Evolutionary conservation across 257 asterid genomes (phyloP).

Genomic region (Coffea canephora): DNA sequence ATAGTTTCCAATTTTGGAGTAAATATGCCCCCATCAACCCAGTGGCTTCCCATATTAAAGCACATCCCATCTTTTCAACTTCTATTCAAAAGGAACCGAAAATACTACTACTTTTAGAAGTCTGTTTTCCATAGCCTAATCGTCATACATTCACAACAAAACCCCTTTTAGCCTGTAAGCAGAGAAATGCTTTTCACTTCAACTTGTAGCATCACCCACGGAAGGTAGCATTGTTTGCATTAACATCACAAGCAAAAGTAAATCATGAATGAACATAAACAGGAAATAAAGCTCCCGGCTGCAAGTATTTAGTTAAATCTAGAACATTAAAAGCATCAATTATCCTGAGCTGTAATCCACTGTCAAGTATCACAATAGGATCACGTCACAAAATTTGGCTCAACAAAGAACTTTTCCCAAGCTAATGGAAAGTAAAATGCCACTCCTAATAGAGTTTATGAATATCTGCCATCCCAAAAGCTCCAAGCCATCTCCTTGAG

Average conservation of each 20-base stretch:
- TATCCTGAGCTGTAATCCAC: background rate
- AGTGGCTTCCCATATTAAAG: too few species aligned
- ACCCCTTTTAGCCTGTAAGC: too few species aligned
- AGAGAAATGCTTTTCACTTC: background rate
- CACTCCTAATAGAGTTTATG: background rate
- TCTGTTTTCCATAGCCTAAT: too few species aligned
- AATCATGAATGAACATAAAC: background rate
- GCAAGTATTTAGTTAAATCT: background rate
- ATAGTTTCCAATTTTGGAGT: too few species aligned
- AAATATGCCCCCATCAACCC: too few species aligned
- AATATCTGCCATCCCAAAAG: background rate
- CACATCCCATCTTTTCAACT: too few species aligned
- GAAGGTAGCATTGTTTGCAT: background rate
- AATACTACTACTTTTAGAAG: too few species aligned
- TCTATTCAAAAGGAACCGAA: too few species aligned
- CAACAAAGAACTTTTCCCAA: constrained; percentile 5
- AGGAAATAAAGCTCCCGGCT: background rate
- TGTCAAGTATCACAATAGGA: background rate
- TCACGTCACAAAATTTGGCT: constrained; percentile 17
- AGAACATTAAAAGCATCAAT: background rate
- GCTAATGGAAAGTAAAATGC: constrained; percentile 6
- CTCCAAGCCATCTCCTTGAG: background rate
- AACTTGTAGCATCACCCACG: background rate
- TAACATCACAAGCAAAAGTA: background rate
- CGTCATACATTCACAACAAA: too few species aligned